phyloP scores from a whole-genome alignment of 331 rosid species.

The Ulmus americana region DNA sequence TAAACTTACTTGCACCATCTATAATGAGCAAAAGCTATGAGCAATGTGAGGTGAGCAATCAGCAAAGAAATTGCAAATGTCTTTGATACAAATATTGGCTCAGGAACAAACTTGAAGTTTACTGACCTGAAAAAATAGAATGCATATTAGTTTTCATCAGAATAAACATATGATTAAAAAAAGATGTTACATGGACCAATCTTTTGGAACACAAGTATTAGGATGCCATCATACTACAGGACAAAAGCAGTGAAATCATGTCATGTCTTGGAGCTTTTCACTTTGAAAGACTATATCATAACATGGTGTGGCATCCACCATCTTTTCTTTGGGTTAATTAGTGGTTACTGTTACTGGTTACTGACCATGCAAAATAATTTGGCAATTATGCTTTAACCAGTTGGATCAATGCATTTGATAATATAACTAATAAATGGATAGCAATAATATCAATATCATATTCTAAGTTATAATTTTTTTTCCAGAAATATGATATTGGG shows the following conservation, averaged over 20 bases:
- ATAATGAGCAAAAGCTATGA: slow-evolving; percentile 60
- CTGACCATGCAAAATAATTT: too few relatives aligned
- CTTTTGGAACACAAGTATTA: too few relatives aligned
- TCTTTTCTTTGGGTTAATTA: background rate
- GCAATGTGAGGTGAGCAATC: slow-evolving; percentile 59
- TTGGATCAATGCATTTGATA: too few relatives aligned
- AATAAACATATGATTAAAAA: background rate
- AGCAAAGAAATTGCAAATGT: slow-evolving; percentile 64
- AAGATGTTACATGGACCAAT: too few relatives aligned
- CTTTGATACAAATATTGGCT: slow-evolving; percentile 74
- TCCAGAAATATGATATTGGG: background rate
- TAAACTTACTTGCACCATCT: slow-evolving; percentile 95
- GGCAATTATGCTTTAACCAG: too few relatives aligned
- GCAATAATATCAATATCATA: too few relatives aligned
- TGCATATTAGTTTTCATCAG: slow-evolving; percentile 26
- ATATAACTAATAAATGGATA: too few relatives aligned
- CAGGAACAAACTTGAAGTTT: slow-evolving; percentile 88
- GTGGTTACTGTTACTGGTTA: too few relatives aligned
- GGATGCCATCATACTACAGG: background rate
- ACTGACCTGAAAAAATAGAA: slow-evolving; percentile 62
- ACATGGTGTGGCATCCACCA: background rate
- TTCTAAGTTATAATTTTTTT: background rate
- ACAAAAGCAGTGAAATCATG: background rate
- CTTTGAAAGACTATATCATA: background rate
- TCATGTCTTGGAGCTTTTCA: slow-evolving; percentile 4